Evolutionary conservation across 2,329 filamentous ascomycete species (phyloP).

Genomic region (Ceratocystis huliohia): DNA sequence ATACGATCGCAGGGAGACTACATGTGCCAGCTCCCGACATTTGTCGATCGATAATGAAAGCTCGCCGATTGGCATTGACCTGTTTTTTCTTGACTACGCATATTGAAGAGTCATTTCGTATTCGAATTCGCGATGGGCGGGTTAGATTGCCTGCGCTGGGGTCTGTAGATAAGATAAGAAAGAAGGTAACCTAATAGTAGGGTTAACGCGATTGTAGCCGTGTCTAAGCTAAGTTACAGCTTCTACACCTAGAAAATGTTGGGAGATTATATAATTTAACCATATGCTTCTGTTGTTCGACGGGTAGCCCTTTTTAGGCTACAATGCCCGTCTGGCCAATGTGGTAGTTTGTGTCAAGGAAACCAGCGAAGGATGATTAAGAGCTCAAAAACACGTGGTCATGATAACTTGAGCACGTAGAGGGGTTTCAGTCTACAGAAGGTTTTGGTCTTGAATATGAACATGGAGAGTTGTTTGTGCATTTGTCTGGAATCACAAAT

Average conservation of each 20-base stretch:
- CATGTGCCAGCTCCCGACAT: not conserved
- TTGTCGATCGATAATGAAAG: not conserved
- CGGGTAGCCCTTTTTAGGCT: not conserved
- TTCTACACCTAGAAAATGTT: not conserved
- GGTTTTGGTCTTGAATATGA: not conserved
- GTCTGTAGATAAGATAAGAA: not conserved
- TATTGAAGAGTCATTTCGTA: not conserved
- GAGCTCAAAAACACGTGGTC: not conserved
- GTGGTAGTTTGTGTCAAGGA: not conserved
- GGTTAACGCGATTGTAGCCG: not conserved
- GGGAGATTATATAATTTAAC: slow-evolving; percentile 4
- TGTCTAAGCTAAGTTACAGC: not conserved
- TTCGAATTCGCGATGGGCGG: not conserved
- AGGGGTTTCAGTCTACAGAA: not conserved
- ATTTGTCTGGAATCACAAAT: not conserved
- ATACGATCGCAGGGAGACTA: not conserved
- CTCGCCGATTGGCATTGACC: not conserved
- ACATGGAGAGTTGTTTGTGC: not conserved
- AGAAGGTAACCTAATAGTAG: not conserved
- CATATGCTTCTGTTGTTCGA: not conserved
- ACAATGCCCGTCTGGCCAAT: not conserved
- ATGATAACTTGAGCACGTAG: not conserved
- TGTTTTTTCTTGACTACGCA: not conserved
- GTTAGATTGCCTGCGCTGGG: not conserved
- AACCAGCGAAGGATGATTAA: slow-evolving; percentile 4